Percentiles rank a stretch among this genome's conserved stretches.
phyloP scores from a whole-genome alignment of 768 basidiomycete species.

The Tricholoma matsutake region DNA sequence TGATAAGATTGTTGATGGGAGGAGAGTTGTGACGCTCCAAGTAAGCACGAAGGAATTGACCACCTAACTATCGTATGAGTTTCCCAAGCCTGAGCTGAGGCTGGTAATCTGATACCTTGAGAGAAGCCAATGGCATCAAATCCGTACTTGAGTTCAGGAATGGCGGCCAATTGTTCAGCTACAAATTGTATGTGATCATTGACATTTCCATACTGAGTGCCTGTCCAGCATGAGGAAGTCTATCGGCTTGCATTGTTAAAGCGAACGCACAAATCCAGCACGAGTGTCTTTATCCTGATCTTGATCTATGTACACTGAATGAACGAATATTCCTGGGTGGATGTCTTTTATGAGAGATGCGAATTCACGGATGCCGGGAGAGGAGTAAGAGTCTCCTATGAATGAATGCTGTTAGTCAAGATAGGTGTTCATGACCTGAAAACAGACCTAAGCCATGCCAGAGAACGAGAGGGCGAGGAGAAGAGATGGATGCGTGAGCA shows the following conservation, averaged over 20 bases:
- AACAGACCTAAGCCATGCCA: constrained; percentile 70
- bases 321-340: constrained; percentile 75
- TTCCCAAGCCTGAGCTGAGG: background rate
- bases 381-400: constrained; percentile 70
- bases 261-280: constrained; percentile 65
- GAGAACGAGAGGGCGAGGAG: constrained; percentile 57
- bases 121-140: constrained; percentile 90
- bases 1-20: constrained; percentile 76
- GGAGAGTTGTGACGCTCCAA: constrained; percentile 73
- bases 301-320: constrained; percentile 66
- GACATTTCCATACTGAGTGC: constrained; percentile 69
- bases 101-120: constrained; percentile 51
- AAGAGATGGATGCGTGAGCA: background rate
- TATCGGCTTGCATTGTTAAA: background rate
- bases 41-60: constrained; percentile 86
- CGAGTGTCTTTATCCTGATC: constrained; percentile 59
- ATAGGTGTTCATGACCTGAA: background rate
- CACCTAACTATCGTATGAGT: constrained; percentile 40
- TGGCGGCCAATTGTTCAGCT: constrained; percentile 56
- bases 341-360: constrained; percentile 52
- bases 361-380: constrained; percentile 72
- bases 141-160: constrained; percentile 63
- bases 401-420: background rate
- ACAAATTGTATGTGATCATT: constrained; percentile 66
- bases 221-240: background rate